Percentiles rank a stretch among this genome's conserved stretches.
These are phyloP conservation scores for maize (Zea mays) DNA, from an alignment of 176 grass and related monocot species.

Conservation along the genomic window Zm-B73-REFERENCE-NAM-5.0 NC_050100.1:79009501-79010000, in stretches of 20 bases:
- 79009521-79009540: neutral
- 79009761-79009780: neutral
- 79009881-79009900: neutral
- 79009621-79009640: neutral
- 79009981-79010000: neutral
- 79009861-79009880: neutral
- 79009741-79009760: neutral
- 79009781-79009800: neutral
- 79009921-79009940: neutral
- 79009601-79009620: constrained; percentile 24
- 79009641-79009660: neutral
- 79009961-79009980: constrained; percentile 3
- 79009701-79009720: too few species aligned
- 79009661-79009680: neutral
- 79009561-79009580: neutral
- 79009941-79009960: constrained; percentile 25
- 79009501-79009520: constrained; percentile 23
- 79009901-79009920: neutral
- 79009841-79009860: neutral
- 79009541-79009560: constrained; percentile 9
- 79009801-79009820: neutral
- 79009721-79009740: too few species aligned
- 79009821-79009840: neutral
- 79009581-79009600: constrained; percentile 12
- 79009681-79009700: too few species aligned